These are phyloP conservation scores for Perkinsela sp. DNA, from an alignment of 208 protist genomes.

Conservation along the genomic window DNA sequence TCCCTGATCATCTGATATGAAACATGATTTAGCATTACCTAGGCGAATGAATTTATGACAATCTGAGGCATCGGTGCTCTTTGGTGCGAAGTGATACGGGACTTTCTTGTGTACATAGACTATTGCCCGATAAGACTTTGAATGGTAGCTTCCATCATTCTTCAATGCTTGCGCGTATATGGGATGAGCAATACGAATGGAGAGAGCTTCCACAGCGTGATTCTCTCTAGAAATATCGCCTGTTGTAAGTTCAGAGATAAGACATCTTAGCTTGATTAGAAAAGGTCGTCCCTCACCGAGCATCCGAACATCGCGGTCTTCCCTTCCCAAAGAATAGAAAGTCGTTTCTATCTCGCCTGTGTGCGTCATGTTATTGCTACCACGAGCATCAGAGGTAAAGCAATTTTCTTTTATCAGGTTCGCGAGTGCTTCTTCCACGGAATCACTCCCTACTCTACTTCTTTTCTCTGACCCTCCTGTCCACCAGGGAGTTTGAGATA, in stretches of 20 bases:
- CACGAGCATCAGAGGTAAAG: too few relatives aligned
- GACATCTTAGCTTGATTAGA: constrained; percentile 31
- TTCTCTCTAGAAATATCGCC: background rate
- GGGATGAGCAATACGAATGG: background rate
- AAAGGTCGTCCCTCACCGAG: constrained; percentile 67
- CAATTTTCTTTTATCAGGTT: too few relatives aligned
- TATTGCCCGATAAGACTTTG: background rate
- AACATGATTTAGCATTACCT: too few relatives aligned
- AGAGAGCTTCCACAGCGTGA: background rate
- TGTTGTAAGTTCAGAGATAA: background rate
- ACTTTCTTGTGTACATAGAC: background rate
- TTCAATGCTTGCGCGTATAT: background rate
- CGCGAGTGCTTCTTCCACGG: background rate
- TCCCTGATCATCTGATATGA: too few relatives aligned
- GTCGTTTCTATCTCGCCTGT: background rate
- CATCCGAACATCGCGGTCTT: constrained; percentile 82
- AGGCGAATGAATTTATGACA: background rate
- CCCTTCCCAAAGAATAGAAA: constrained; percentile 67
- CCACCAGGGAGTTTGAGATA: constrained; percentile 59
- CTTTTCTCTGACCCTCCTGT: background rate
- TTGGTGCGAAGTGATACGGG: background rate
- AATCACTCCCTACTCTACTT: background rate
- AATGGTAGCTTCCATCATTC: background rate
- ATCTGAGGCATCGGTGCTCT: background rate
- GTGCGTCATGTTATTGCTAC: too few relatives aligned